phyloP scores from a whole-genome alignment of 148 eudicot genomes.

The Rhododendron kiyosumense region DNA sequence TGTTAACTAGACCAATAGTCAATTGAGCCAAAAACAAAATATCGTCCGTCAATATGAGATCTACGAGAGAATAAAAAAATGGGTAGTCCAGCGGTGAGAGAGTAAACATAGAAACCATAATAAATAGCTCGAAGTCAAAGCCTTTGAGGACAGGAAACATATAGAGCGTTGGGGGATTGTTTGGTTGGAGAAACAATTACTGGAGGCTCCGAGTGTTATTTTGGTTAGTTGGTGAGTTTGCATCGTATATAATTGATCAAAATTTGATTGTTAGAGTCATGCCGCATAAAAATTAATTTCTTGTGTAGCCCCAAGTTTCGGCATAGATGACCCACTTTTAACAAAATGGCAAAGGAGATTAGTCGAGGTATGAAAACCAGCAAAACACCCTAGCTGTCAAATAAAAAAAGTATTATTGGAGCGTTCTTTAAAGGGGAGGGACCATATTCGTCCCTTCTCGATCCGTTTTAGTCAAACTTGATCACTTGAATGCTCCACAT shows the following conservation, averaged over 20 bases:
- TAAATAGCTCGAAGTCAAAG: neutral
- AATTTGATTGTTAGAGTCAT: no score
- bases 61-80: neutral
- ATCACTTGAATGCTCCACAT: neutral
- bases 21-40: neutral
- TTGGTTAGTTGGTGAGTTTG: neutral
- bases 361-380: neutral
- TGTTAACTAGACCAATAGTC: neutral
- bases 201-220: no score
- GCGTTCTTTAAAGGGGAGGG: neutral
- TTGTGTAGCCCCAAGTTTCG: neutral
- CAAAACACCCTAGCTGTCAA: accelerated
- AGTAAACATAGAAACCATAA: neutral
- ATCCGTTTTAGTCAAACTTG: neutral
- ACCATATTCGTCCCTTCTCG: neutral
- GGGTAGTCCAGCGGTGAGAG: neutral
- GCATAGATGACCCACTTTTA: neutral
- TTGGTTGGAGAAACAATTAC: neutral
- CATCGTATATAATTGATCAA: no score
- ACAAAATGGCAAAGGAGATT: neutral
- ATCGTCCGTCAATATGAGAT: neutral
- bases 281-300: no score
- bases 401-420: no score
- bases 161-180: neutral
- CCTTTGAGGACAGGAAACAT: neutral